These are phyloP conservation scores for Lizonia empirigonia DNA, from an alignment of 2,329 filamentous ascomycete genomes.

Conservation along the genomic window DNA sequence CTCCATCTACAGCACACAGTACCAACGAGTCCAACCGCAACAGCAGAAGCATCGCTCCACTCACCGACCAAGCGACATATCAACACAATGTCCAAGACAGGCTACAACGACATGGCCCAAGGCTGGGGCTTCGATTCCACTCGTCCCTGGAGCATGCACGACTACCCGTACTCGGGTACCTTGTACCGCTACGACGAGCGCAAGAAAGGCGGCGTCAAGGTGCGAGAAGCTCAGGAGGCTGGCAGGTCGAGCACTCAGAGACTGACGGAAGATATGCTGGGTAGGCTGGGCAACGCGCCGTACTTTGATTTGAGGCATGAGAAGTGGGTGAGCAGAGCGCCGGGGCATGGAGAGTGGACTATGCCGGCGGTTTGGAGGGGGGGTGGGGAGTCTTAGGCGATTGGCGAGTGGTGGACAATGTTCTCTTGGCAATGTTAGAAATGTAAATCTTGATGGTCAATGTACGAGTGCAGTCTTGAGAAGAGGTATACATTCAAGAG, in stretches of 20 bases:
- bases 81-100: background rate
- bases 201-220: background rate
- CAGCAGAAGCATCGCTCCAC: background rate
- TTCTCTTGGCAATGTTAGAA: too few relatives aligned
- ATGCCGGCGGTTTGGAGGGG: background rate
- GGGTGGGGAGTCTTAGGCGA: background rate
- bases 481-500: too few relatives aligned
- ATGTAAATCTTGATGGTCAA: too few relatives aligned
- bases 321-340: background rate
- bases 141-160: background rate
- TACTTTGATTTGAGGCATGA: background rate
- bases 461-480: too few relatives aligned
- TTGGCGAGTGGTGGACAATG: too few relatives aligned
- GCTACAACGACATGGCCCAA: background rate
- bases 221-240: background rate
- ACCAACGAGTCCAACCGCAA: background rate
- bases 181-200: background rate
- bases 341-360: background rate
- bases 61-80: background rate
- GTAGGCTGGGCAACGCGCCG: background rate
- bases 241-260: background rate
- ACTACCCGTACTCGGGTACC: background rate
- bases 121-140: background rate
- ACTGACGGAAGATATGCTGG: background rate
- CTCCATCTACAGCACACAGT: background rate